These are phyloP conservation scores for Galerina marginata DNA, from an alignment of 768 basidiomycete species.

Conservation along the genomic window DNA sequence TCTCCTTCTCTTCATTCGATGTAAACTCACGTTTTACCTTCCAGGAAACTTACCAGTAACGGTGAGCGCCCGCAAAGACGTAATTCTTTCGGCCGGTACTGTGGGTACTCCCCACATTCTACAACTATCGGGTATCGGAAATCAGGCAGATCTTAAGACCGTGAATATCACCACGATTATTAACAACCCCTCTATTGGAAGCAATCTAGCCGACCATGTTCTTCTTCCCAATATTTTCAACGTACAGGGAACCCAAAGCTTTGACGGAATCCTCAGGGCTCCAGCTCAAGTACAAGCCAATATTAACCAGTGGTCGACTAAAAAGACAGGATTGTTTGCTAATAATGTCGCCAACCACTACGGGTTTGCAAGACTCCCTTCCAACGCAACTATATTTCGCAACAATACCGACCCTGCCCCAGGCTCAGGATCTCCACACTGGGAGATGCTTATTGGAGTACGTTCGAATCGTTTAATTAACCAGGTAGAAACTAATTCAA, in stretches of 20 bases:
- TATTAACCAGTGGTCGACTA: constrained; percentile 31
- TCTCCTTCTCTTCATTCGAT: neutral
- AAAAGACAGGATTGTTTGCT: constrained; percentile 33
- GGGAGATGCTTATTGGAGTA: constrained; percentile 35
- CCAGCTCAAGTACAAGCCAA: constrained; percentile 13
- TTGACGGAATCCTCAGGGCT: constrained; percentile 30
- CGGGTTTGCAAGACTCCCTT: constrained; percentile 36
- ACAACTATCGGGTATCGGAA: constrained; percentile 51
- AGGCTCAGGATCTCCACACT: constrained; percentile 36
- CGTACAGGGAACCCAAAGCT: constrained; percentile 32
- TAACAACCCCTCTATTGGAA: constrained; percentile 48
- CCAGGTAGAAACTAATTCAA: neutral
- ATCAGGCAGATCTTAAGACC: constrained; percentile 34
- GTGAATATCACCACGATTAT: constrained; percentile 44
- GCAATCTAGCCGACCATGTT: constrained; percentile 51
- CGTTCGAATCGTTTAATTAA: constrained; percentile 6
- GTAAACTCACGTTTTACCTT: neutral
- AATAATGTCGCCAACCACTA: constrained; percentile 34
- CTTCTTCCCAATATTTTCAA: constrained; percentile 29
- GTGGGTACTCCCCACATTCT: constrained; percentile 39
- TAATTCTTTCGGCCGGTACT: constrained; percentile 44
- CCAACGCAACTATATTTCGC: constrained; percentile 29
- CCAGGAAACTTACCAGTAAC: constrained; percentile 6
- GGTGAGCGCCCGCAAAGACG: constrained; percentile 34
- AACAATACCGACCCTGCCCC: constrained; percentile 33